Evolutionary conservation across 164 flowering plant species (phyloP).

Genomic region (Umbellularia californica): DNA sequence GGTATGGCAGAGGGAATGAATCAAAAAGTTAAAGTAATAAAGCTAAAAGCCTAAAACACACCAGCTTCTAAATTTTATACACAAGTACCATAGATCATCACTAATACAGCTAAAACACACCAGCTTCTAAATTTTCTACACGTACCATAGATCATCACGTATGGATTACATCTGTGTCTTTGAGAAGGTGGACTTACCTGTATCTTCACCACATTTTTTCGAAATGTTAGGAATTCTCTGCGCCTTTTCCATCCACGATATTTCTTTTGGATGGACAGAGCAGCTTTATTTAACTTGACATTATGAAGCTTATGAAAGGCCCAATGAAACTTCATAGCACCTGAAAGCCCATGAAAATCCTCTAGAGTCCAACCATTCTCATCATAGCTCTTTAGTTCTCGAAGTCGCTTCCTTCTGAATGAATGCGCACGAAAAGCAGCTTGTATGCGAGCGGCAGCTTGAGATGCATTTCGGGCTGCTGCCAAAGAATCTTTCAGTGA

Average conservation of each 20-base stretch:
- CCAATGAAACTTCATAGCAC: slow-evolving; percentile 41
- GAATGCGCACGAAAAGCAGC: slow-evolving; percentile 96
- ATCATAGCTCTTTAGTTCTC: slow-evolving; percentile 22
- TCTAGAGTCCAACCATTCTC: slow-evolving; percentile 45
- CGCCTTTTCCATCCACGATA: slow-evolving; percentile 91
- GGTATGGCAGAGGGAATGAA: too few species aligned
- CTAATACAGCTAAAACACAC: not conserved
- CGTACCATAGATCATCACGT: not conserved
- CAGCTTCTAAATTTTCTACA: too few species aligned
- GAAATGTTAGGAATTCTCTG: slow-evolving; percentile 63
- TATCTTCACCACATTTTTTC: slow-evolving; percentile 88
- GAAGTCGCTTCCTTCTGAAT: slow-evolving; percentile 65
- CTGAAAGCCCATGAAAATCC: slow-evolving; percentile 52
- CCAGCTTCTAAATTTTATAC: not conserved
- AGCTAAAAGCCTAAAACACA: too few species aligned
- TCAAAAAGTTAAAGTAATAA: too few species aligned
- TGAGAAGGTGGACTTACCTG: slow-evolving; percentile 43
- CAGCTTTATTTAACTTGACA: slow-evolving; percentile 52
- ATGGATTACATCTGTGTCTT: not conserved
- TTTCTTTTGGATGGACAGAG: slow-evolving; percentile 91
- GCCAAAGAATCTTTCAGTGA: slow-evolving; percentile 66
- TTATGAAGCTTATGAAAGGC: slow-evolving; percentile 36
- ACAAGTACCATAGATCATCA: not conserved
- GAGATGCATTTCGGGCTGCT: slow-evolving; percentile 86
- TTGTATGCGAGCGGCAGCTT: slow-evolving; percentile 97